phyloP scores from a whole-genome alignment of 176 grass and related monocot species.

The Zea mays region DNA sequence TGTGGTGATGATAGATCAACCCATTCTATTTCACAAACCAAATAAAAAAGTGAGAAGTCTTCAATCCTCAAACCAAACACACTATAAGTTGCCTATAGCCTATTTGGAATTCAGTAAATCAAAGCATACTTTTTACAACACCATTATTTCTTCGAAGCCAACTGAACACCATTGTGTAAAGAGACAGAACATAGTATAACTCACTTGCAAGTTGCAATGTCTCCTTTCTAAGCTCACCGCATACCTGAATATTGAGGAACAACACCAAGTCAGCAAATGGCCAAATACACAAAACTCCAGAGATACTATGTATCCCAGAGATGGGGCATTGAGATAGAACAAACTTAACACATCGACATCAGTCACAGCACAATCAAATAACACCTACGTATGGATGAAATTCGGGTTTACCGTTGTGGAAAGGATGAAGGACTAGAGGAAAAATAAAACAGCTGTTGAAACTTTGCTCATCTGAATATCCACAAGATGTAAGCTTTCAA shows the following conservation, averaged over 20 bases:
- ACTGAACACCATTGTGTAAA: slow-evolving; percentile 10
- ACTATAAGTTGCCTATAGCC: too few species aligned
- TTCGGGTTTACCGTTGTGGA: too few species aligned
- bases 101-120: neutral
- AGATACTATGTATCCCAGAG: neutral
- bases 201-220: slow-evolving; percentile 90
- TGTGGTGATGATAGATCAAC: too few species aligned
- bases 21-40: too few species aligned
- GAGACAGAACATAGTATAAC: slow-evolving; percentile 35
- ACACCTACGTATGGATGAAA: too few species aligned
- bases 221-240: slow-evolving; percentile 78
- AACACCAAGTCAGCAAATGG: neutral
- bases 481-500: neutral
- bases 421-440: too few species aligned
- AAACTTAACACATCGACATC: neutral
- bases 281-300: neutral
- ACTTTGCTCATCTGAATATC: too few species aligned
- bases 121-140: neutral
- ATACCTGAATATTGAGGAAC: neutral
- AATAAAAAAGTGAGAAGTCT: too few species aligned
- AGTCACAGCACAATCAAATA: too few species aligned
- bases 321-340: neutral
- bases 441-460: too few species aligned
- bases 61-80: too few species aligned
- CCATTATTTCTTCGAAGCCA: neutral